These are phyloP conservation scores for Brasilioporus rufonigricans DNA, from an alignment of 768 basidiomycete genomes.

Conservation along the genomic window DNA sequence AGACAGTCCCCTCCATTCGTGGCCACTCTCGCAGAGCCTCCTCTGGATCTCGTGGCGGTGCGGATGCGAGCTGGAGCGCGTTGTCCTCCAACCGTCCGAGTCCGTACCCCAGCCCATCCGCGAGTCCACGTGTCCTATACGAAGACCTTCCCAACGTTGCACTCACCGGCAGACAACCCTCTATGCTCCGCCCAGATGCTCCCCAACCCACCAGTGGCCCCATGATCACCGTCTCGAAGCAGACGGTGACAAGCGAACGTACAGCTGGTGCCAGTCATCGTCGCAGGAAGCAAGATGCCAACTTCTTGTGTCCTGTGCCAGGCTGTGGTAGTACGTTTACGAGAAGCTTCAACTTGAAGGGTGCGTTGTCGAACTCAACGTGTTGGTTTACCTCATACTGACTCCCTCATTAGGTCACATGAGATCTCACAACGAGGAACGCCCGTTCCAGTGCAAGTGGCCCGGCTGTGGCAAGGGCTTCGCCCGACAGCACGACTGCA, in stretches of 20 bases:
- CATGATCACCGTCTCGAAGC: slow-evolving; percentile 48
- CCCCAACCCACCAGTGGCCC: slow-evolving; percentile 5
- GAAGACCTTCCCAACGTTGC: slow-evolving; percentile 44
- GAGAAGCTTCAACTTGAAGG: slow-evolving; percentile 85
- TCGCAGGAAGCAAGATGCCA: slow-evolving; percentile 84
- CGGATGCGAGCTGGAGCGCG: slow-evolving; percentile 32
- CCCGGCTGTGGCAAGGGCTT: slow-evolving; percentile 94
- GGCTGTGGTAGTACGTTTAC: slow-evolving; percentile 87
- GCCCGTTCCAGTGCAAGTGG: slow-evolving; percentile 94
- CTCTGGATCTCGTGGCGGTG: slow-evolving; percentile 37
- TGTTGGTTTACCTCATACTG: slow-evolving; percentile 10
- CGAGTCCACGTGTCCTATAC: slow-evolving; percentile 55
- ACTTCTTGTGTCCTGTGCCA: slow-evolving; percentile 77
- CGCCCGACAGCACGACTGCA: slow-evolving; percentile 94
- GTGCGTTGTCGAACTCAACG: slow-evolving; percentile 34
- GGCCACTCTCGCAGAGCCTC: slow-evolving; percentile 43
- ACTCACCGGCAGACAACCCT: slow-evolving; percentile 22
- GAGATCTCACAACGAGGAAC: slow-evolving; percentile 91
- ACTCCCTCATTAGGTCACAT: slow-evolving; percentile 64
- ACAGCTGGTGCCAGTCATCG: slow-evolving; percentile 86
- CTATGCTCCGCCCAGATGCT: slow-evolving; percentile 25
- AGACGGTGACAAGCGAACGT: slow-evolving; percentile 87
- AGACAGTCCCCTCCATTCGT: slow-evolving; percentile 35
- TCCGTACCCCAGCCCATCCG: slow-evolving; percentile 69
- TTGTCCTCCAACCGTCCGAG: slow-evolving; percentile 43